Evolutionary conservation across 176 grass and related monocot species (phyloP), one percentile per base, ranked within the genome.

Genomic region (Triticum turgidum): DNA sequence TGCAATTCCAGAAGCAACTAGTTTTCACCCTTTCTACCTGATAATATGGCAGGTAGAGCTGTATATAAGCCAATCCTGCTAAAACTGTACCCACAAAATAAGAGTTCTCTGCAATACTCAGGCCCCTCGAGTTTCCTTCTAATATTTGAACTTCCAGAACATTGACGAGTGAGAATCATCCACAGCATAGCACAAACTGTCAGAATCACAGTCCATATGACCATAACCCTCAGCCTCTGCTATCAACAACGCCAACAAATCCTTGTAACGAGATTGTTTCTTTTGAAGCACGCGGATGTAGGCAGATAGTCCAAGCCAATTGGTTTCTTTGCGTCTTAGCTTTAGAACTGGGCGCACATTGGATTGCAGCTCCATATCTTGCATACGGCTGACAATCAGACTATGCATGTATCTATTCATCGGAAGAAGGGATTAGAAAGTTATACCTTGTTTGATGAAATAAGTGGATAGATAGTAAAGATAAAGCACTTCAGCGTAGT

Each of bases 61-160:
- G 49, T 52, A 52, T 17, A 52, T 52, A 52, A 32, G 30, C 32
- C 14, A 35, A 9, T 37, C 18, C 4, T 7, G 22, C 45, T 12
- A 17, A 67, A 85, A 78, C 7, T 27, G 9, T 45, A 45, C n/a
- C 25, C 30, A 29, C 11, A 83, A 47, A 41, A 52, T 17, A 14
- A 58, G 10, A 54, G 27, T n/a, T 35, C 69, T 65, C 32, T 41
- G 66, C 41, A 76, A 61, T 59, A 37, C 29, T 68, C 5, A 13
- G 41, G 5, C 25, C 51, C 14, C 51, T 6, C 35, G 12, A 52
- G 21, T 77, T 85, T 65, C 44, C 69, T 65, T 90, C 80, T 92
- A 98, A 76, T 93, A 98, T 20, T 92, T 95, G 64, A 95, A 87
- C 68, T 89, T 94, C 90, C 89, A 91, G 52, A 98, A 98, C 80